Evolutionary conservation across 345 rosid species (phyloP).

Genomic region (Citrus medica): DNA sequence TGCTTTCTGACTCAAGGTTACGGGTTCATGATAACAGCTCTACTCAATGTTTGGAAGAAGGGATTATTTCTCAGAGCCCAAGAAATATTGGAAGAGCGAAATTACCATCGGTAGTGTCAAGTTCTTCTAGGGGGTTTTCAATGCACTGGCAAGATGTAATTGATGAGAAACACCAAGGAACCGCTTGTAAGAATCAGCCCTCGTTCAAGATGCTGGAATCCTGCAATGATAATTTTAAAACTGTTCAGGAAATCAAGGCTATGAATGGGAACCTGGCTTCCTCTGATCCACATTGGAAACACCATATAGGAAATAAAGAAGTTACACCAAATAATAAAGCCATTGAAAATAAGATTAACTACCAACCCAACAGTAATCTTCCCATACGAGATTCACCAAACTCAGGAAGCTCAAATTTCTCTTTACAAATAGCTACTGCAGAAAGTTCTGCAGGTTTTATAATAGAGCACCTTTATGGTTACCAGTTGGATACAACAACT

Average conservation of each 20-base stretch:
- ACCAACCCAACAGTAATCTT: conserved; percentile 20
- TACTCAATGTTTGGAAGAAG: conserved; percentile 20
- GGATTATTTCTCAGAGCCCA: conserved; percentile 19
- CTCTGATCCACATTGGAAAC: conserved; percentile 22
- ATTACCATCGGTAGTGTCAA: conserved; percentile 33
- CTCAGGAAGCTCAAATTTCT: conserved; percentile 29
- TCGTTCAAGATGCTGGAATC: conserved; percentile 14
- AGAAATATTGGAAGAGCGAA: conserved; percentile 37
- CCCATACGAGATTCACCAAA: conserved; percentile 34
- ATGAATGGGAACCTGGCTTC: conserved; percentile 19
- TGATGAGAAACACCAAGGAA: conserved; percentile 20
- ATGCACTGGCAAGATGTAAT: conserved; percentile 32
- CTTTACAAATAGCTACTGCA: conserved; percentile 22
- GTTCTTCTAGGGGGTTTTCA: conserved; percentile 23
- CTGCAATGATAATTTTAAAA: conserved; percentile 16
- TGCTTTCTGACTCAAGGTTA: conserved; percentile 54
- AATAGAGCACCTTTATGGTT: conserved; percentile 21
- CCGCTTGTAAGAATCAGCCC: conserved; percentile 15
- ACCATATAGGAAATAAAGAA: conserved; percentile 11
- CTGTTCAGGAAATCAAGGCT: conserved; percentile 21
- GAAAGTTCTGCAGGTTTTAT: conserved; percentile 25
- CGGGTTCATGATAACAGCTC: conserved; percentile 35
- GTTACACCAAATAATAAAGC: conserved; percentile 14
- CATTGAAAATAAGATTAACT: conserved; percentile 19
- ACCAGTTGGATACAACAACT: conserved; percentile 20